Base-by-base conservation (phyloP, 306 rosid species). In the Begonia masoniana region DNA sequence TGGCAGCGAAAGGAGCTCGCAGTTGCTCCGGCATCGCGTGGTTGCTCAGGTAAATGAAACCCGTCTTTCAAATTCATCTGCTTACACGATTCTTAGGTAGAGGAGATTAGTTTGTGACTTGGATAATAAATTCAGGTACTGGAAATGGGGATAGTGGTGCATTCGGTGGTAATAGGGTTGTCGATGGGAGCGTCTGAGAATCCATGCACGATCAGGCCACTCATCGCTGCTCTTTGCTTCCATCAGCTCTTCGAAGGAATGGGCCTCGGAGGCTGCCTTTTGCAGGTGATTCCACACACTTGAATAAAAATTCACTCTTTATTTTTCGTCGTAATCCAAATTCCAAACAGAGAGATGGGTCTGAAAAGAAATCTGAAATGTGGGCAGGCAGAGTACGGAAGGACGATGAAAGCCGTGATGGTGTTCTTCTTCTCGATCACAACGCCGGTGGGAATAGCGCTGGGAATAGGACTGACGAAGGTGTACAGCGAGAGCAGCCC, bases 181-280 rank as follows among this genome's bases (percentile, higher is more conserved):
- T 79, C 85, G 17, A 31, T 80, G 83, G 93, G 83, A 43, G 81
- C 93, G 31, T 86, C 95, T 0, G 65, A 71, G 12, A 82, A 77
- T 36, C 80, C 82, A 5, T 77, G 95, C 70, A 82, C 87, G 4
- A 77, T 85, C 8, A 68, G 55, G 56, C 92, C 95, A 43, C 81
- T 85, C 12, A 67, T 82, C 57, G 78, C 81, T 49, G 93, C 95
- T 12, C 63, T 82, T 0, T 86, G 88, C 65, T 86, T 86, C 66
- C 93, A 86, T 69, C 95, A 86, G 63, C 62, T 82, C 52, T 86
- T 82, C 57, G 88, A 79, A 54, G 93, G 83, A 45, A 82, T 75
- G 85, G 88, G 88, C 1, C 65, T 82, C 17, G 92, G 88, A 7
- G 88, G 92, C 6, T 77, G 83, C 66, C 75, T 82, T 23, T 54